Base-by-base conservation (phyloP, 2,329 filamentous ascomycete species). In the Claviceps sp. region DNA sequence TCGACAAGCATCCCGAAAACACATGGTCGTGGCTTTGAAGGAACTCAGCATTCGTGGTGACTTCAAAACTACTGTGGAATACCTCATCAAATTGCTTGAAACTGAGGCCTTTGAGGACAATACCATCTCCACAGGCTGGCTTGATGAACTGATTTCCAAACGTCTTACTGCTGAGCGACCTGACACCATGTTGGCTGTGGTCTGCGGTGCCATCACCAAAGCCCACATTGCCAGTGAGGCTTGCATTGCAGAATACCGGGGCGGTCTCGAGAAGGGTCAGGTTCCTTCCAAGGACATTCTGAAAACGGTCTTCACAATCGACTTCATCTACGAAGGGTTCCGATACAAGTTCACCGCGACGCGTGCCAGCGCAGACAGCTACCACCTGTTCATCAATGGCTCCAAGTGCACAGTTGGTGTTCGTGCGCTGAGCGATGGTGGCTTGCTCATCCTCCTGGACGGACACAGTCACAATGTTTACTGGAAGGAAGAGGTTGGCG, bases 41-140 rank as follows among this genome's bases (percentile, higher is more conserved):
- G 93, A 98, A 72, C 72, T 98, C 71, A 98, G 91, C 74, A 98
- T 98, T 76, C 93, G 93, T 72, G 93, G 93, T 79, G 93, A 98
- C 69, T 98, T 98, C 80, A 81, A 90, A 65, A 98, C 93, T 50
- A 98, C 93, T 1, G 91, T 98, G 52, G 93, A 98, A 69, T 98
- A 98, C 68, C 80, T 98, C 57, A 97, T 98, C 72, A 98, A 98
- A 78, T 81, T 98, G 58, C 80, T 98, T 45, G 93, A 98, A 73
- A 98, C 94, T 0, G 91, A 95, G 57, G 93, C 90, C 54, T 98
- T 98, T 65, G 91, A 97, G 72, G 90, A 94, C 55, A 98, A 98
- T 76, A 98, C 93, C 58, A 98, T 98, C 68, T 96, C 93, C 38
- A 98, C 93, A 17, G 93, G 91, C 61, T 98, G 93, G 93, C 79